phyloP scores from a whole-genome alignment of 768 basidiomycete species.

The Daedaleopsis nitida region DNA sequence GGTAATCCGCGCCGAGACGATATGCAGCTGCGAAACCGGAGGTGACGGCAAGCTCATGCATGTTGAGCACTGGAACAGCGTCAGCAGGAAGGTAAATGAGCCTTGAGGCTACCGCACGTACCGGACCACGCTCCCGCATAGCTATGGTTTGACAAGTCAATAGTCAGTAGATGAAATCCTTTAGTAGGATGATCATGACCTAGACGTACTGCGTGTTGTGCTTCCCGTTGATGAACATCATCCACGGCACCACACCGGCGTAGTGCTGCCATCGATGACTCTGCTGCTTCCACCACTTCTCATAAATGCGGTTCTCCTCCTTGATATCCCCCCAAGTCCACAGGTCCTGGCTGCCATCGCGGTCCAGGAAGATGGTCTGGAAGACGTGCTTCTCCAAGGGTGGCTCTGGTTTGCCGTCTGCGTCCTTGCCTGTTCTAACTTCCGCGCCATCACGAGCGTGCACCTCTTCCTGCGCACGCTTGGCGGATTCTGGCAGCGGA shows the following conservation, averaged over 20 bases:
- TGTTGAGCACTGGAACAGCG: slow-evolving; percentile 30
- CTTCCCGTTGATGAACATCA: slow-evolving; percentile 42
- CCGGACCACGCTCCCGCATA: slow-evolving; percentile 37
- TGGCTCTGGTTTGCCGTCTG: slow-evolving; percentile 26
- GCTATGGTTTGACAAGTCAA: slow-evolving; percentile 9
- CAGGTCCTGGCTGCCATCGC: slow-evolving; percentile 38
- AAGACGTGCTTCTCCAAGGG: slow-evolving; percentile 47
- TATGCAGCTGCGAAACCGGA: slow-evolving; percentile 47
- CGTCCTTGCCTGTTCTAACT: slow-evolving; percentile 22
- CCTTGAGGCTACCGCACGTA: slow-evolving; percentile 13
- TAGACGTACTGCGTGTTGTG: slow-evolving; percentile 33
- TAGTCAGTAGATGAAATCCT: not conserved
- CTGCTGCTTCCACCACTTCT: slow-evolving; percentile 58
- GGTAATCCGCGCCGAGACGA: slow-evolving; percentile 34
- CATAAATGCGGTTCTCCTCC: slow-evolving; percentile 39
- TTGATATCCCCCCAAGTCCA: slow-evolving; percentile 47
- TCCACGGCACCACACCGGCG: slow-evolving; percentile 38
- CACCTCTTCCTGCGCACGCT: slow-evolving; percentile 15
- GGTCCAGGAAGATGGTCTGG: slow-evolving; percentile 52
- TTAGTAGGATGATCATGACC: not conserved
- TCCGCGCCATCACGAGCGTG: slow-evolving; percentile 7
- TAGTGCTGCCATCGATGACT: slow-evolving; percentile 53
- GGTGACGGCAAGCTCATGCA: slow-evolving; percentile 40
- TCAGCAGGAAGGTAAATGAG: not conserved
- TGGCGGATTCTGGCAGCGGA: slow-evolving; percentile 9